Conservation (phyloP, 345 rosid genomes). For the Citrus trifoliata region DNA sequence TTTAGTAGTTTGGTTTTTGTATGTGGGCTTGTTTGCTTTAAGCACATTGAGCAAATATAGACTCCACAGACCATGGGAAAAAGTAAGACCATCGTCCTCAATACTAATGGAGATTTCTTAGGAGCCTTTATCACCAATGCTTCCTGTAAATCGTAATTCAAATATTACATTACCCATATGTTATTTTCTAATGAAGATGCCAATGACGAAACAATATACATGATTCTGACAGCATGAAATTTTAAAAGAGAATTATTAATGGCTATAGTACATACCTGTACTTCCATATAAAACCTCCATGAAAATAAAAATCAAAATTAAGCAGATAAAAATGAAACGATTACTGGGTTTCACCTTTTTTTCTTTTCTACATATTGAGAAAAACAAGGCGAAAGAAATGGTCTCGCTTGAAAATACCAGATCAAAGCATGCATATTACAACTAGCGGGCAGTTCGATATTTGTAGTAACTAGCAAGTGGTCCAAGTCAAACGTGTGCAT, state of each 20-base stretch:
- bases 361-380: constrained; percentile 7
- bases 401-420: constrained; percentile 9
- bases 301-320: constrained; percentile 1
- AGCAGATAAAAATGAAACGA: background rate
- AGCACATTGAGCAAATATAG: constrained; percentile 30
- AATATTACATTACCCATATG: background rate
- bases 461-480: background rate
- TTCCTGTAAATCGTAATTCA: constrained; percentile 27
- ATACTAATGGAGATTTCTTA: constrained; percentile 27
- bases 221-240: too few species aligned
- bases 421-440: background rate
- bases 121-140: constrained; percentile 28
- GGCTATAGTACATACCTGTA: background rate
- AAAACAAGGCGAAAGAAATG: constrained; percentile 32
- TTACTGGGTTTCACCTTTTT: constrained; percentile 2
- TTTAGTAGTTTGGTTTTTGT: constrained; percentile 16
- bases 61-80: constrained; percentile 38
- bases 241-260: too few species aligned
- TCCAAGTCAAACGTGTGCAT: background rate
- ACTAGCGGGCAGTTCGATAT: background rate
- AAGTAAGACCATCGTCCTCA: constrained; percentile 27
- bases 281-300: constrained; percentile 34
- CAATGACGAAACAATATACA: background rate
- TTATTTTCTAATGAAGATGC: background rate
- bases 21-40: constrained; percentile 25